Evolutionary conservation across 768 basidiomycete genomes (phyloP), one percentile per base, ranked within the genome.

Genomic region (Mycena leptocephala): DNA sequence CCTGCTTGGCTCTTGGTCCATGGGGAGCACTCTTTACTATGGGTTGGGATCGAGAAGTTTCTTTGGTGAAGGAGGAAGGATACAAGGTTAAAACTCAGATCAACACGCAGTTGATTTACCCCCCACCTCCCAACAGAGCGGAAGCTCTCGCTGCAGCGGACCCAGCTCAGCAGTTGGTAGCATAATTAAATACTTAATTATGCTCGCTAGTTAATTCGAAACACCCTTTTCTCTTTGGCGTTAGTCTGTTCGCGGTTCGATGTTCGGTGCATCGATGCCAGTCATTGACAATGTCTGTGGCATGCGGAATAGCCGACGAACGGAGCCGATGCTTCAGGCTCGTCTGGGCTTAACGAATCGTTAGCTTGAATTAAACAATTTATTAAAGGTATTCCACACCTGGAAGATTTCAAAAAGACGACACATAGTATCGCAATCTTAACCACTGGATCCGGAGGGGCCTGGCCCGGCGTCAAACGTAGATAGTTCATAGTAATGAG

Each of bases 21-120:
- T 81, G 76, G 78, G 78, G 79, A 32, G 79, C 78, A 28, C 63
- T 80, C 30, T 75, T 78, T 43, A 81, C 79, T 16, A 53, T n/a
- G 32, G 79, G 80, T 7, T 81, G 79, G 79, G 80, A 81, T 39
- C 66, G 79, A 16, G 53, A 75, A 26, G 59, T 76, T 46, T 32
- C 63, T 3, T 30, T 78, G 41, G 59, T 68, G 30, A 70, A 56
- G 51, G 72, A 70, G 30, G 74, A 76, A 63, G 80, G 74, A 8
- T 76, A 79, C 33, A 68, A 64, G 22, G 72, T 76, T 61, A 80
- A 80, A 65, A 76, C 63, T 5, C 55, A 76, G 16, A 79, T 80
- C 53, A 80, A 80, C 58, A 75, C 75, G 5, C 59, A 75, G 39
- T 69, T 74, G 65, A 80, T 80, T 64, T 80, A 80, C 30, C 78